These are phyloP conservation scores for Pythium dissotocum DNA, from an alignment of 352 stramenopile species.

Conservation along the genomic window DNA sequence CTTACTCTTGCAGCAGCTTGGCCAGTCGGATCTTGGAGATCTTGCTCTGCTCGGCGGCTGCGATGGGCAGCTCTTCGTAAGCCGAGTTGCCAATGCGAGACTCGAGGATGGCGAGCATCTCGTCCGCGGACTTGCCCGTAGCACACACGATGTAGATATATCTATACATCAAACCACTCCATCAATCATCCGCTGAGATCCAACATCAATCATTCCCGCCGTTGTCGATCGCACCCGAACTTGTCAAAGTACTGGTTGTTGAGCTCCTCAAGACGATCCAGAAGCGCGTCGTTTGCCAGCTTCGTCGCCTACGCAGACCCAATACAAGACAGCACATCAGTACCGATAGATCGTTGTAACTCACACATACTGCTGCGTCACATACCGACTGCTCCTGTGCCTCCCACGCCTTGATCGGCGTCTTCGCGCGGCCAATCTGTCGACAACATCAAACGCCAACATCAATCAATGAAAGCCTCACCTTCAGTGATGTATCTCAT, in stretches of 20 bases:
- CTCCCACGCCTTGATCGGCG: conserved; percentile 70
- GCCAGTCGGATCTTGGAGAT: conserved; percentile 71
- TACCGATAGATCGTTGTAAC: neutral
- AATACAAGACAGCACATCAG: neutral
- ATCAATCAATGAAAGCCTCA: neutral
- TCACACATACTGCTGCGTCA: neutral
- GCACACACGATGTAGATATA: conserved; percentile 86
- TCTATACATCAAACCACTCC: conserved; percentile 17
- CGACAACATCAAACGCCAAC: neutral
- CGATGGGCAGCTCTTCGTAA: conserved; percentile 54
- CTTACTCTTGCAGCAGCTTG: conserved; percentile 72
- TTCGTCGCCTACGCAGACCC: conserved; percentile 45
- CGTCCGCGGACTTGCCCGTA: conserved; percentile 70
- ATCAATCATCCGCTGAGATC: neutral
- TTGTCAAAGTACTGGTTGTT: conserved; percentile 71
- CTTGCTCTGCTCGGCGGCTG: conserved; percentile 72
- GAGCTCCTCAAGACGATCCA: conserved; percentile 64
- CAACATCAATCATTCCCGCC: neutral
- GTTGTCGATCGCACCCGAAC: conserved; percentile 41
- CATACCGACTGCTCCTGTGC: conserved; percentile 70
- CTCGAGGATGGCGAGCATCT: conserved; percentile 77
- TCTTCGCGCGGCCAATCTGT: conserved; percentile 69
- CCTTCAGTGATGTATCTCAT: neutral
- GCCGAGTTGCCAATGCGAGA: conserved; percentile 46
- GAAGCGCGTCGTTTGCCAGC: conserved; percentile 41